Evolutionary conservation across 2,329 filamentous ascomycete genomes (phyloP), one percentile per base, ranked within the genome.

Genomic region (Phaeomoniella chlamydospora): DNA sequence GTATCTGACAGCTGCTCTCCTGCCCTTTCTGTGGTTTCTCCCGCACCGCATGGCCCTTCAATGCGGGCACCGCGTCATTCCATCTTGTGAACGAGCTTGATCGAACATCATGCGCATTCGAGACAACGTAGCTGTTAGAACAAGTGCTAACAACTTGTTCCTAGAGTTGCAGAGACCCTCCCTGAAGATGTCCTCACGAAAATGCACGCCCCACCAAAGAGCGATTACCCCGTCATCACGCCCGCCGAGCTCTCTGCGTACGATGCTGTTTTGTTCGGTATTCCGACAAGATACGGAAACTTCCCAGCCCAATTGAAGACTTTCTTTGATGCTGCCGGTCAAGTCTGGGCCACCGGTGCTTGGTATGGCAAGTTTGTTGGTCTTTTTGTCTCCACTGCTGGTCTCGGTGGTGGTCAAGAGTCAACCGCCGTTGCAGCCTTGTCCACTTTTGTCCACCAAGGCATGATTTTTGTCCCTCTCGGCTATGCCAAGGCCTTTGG

Each of bases 261-360:
- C 65, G 87, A 96, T 53, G 90, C 68, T 47, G 78, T 94, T 67
- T 77, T 98, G 45, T 72, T 96, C 51, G 90, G 90, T 47, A 90
- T 96, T 58, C 90, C 90, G 41, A 98, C 90, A 35, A 76, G 90
- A 47, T 98, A 84, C 66, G 90, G 90, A 51, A 96, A 92, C 75
- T 94, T 94, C 72, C 87, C 88, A 34, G 83, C 80, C 13, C 90
- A 98, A 66, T 94, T 82, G 82, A 94, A 90, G 70, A 61, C 58
- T 37, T 67, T 66, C 56, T 92, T 86, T 82, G 90, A 98, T 68
- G 72, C 74, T 62, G 87, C 85, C 15, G 88, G 88, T 53, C 68
- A 72, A 48, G 81, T 90, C 60, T 96, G 90, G 90, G 63, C 70
- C 42, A 58, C 62, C 11, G 88, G 88, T 43, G 75, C 67, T 47